These are phyloP conservation scores for Gaultheria prostrata DNA, from an alignment of 148 eudicot genomes.

Conservation along the genomic window DNA sequence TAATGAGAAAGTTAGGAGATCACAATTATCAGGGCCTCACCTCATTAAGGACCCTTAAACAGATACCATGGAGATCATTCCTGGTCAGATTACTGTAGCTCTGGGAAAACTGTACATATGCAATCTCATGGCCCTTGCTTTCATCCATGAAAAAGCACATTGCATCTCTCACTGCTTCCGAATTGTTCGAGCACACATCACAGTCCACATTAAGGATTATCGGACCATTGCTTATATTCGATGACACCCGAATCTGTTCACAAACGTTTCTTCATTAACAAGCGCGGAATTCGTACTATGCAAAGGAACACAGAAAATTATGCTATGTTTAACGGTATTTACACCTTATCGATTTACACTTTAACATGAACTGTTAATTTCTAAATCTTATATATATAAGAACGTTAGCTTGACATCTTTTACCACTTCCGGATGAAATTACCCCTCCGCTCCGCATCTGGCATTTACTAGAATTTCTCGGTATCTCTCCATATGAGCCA, in stretches of 20 bases:
- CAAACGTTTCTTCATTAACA: not conserved
- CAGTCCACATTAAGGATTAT: conserved; percentile 18
- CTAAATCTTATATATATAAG: too few relatives aligned
- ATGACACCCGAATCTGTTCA: conserved; percentile 14
- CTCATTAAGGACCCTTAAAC: not conserved
- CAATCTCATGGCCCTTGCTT: conserved; percentile 14
- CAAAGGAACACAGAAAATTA: too few relatives aligned
- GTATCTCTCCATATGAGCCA: too few relatives aligned
- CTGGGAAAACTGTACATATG: conserved; percentile 16
- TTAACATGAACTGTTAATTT: not conserved
- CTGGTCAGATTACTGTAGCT: not conserved
- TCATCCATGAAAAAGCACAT: conserved; percentile 23
- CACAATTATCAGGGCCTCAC: not conserved
- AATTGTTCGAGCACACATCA: conserved; percentile 13
- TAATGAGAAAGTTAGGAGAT: not conserved
- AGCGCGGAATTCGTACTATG: too few relatives aligned
- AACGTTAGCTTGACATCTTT: too few relatives aligned
- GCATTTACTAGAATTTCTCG: too few relatives aligned
- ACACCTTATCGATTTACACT: not conserved
- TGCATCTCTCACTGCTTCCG: conserved; percentile 19
- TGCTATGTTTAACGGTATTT: not conserved
- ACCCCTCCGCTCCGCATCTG: too few relatives aligned
- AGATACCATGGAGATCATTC: conserved; percentile 13
- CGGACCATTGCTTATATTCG: conserved; percentile 15
- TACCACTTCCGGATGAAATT: too few relatives aligned